Percentiles rank a stretch among this genome's conserved stretches.
Conservation (phyloP, 108 stramenopile genomes). For the Seminavis robusta region DNA sequence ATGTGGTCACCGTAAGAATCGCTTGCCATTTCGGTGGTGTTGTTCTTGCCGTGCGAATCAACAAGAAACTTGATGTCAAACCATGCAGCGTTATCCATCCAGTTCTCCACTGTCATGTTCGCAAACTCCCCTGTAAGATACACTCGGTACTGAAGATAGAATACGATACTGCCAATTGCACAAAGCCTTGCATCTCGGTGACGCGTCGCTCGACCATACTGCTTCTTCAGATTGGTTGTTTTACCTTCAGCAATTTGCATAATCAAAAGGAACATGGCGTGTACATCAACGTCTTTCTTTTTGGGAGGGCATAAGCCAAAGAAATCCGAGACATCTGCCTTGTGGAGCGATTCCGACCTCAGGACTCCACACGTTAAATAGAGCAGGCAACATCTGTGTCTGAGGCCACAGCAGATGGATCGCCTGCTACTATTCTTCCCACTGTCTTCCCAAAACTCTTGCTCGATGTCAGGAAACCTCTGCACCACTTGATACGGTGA, state of each 20-base stretch:
- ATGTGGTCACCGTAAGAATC: not conserved
- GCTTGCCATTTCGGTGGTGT: not conserved
- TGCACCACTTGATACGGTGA: too few species aligned
- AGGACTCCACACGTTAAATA: not conserved
- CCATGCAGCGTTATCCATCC: not conserved
- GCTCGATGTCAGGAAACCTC: too few species aligned
- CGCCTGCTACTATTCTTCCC: too few species aligned
- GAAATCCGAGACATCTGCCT: slow-evolving; percentile 4
- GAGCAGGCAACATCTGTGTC: not conserved
- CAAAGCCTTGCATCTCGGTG: slow-evolving; percentile 6
- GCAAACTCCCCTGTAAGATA: not conserved
- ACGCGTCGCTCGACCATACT: slow-evolving; percentile 8
- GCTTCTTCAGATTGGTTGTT: not conserved
- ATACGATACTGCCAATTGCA: not conserved
- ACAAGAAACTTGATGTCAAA: slow-evolving; percentile 3
- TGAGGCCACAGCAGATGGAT: too few species aligned
- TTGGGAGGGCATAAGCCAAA: not conserved
- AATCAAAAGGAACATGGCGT: not conserved
- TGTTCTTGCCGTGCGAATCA: not conserved
- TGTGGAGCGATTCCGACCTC: slow-evolving; percentile 2
- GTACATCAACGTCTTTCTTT: slow-evolving; percentile 2
- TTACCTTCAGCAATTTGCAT: slow-evolving; percentile 4
- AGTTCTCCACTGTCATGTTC: not conserved
- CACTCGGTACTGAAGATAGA: slow-evolving; percentile 3
- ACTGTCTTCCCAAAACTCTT: too few species aligned